Percentiles rank a stretch among this genome's conserved stretches.
phyloP scores from a whole-genome alignment of 768 basidiomycete genomes.

The Hygrocybe punicea region DNA sequence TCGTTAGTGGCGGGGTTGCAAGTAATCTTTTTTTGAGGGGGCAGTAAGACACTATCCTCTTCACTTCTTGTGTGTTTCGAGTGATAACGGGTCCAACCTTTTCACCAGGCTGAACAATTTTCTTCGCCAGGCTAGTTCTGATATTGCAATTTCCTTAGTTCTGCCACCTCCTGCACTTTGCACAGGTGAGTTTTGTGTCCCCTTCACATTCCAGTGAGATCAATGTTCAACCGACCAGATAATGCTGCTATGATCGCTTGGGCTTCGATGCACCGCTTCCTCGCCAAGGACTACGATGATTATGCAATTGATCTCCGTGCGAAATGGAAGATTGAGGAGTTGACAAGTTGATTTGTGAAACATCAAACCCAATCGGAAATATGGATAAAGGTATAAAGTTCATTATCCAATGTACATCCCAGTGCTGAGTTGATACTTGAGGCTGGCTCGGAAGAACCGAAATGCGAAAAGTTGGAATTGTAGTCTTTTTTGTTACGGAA shows the following conservation, averaged over 20 bases:
- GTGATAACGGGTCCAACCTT: not conserved
- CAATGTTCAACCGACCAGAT: slow-evolving; percentile 63
- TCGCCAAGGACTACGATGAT: slow-evolving; percentile 54
- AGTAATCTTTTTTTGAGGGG: slow-evolving; percentile 71
- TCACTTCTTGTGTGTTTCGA: not conserved
- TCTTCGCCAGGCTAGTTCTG: slow-evolving; percentile 22
- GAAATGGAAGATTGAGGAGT: slow-evolving; percentile 78
- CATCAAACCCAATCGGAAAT: not conserved
- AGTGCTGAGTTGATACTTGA: no score
- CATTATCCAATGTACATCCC: no score
- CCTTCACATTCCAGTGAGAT: not conserved
- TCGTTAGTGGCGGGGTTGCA: slow-evolving; percentile 92
- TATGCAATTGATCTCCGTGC: slow-evolving; percentile 59
- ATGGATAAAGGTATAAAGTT: not conserved
- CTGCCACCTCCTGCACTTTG: slow-evolving; percentile 81
- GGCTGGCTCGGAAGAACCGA: no score
- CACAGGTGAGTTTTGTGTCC: slow-evolving; percentile 52
- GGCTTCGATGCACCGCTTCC: slow-evolving; percentile 83
- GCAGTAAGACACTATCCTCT: slow-evolving; percentile 48
- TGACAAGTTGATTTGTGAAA: slow-evolving; percentile 2
- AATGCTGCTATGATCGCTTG: slow-evolving; percentile 97
- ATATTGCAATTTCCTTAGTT: slow-evolving; percentile 42
- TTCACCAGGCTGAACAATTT: slow-evolving; percentile 29
- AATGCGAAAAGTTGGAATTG: no score
- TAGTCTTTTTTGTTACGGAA: no score